Conservation (phyloP, 495 filamentous ascomycete genomes). For the Recurvomyces mirabilis region DNA sequence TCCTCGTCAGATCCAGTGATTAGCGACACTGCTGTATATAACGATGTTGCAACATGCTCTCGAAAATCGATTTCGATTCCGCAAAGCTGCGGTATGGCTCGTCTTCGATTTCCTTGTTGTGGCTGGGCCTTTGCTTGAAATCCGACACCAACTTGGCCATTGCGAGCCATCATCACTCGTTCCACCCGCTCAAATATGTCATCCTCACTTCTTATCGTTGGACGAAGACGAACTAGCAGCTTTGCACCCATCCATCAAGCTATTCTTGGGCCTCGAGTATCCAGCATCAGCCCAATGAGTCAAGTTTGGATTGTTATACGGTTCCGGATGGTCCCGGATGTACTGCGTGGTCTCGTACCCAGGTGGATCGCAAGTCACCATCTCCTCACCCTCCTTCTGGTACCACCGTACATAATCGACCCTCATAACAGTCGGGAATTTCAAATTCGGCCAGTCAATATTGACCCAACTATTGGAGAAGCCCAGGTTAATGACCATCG, state of each 20-base stretch:
- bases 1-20: no score
- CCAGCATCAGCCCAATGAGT: slow-evolving; percentile 36
- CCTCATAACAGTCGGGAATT: slow-evolving; percentile 56
- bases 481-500: slow-evolving; percentile 59
- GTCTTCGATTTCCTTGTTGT: no score
- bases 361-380: slow-evolving; percentile 61
- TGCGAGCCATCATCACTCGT: no score
- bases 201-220: not conserved
- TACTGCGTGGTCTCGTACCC: slow-evolving; percentile 62
- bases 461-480: slow-evolving; percentile 58
- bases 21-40: no score
- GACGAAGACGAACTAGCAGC: slow-evolving; percentile 4
- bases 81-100: no score
- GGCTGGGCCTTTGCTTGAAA: no score
- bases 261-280: slow-evolving; percentile 40
- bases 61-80: no score
- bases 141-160: no score
- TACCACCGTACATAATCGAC: slow-evolving; percentile 70
- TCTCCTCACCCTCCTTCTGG: slow-evolving; percentile 43
- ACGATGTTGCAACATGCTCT: no score
- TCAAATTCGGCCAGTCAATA: slow-evolving; percentile 42
- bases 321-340: slow-evolving; percentile 50
- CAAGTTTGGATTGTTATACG: slow-evolving; percentile 56
- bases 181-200: no score
- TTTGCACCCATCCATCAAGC: slow-evolving; percentile 37